Base-by-base conservation (phyloP, 805 yeast species). In the Maudiozyma serrabonitensis region DNA sequence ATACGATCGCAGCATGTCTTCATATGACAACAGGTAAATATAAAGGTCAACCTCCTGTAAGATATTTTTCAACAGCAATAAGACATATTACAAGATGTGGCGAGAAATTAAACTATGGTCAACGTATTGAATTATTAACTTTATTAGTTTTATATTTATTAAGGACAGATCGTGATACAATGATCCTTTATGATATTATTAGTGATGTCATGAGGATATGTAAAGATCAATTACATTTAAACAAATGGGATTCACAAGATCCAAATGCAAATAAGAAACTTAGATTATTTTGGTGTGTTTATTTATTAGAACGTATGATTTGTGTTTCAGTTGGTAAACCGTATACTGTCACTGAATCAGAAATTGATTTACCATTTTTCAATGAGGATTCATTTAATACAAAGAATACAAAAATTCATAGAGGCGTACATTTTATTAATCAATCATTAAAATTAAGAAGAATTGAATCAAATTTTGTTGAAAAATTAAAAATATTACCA, bases 231-330 rank as follows among this genome's bases (percentile, higher is more conserved):
- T 48, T 67, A 41, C 52, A 52, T 23, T 46, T 66, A 39, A 65
- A 66, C 45, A 54, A 51, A 35, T 58, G 64, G 58, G 54, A 60
- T 32, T 51, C 56, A 3, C 49, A 58, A 9, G 63, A 58, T 46
- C 54, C 56, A 7, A 50, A 52, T 47, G 57, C 59, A 4, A 72
- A 74, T 52, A 69, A 70, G 47, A 73, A 71, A 56, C 62, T 79
- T 63, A 70, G 85, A 53, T 64, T 78, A 16, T 81, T 82, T 67
- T 81, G 86, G 86, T 77, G 82, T 59, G 75, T 76, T 7, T 81
- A 80, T 59, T 57, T 79, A n/a, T 58, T 79, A 43, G 87, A 81
- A 57, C 73, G 84, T 58, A 73, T 80, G 66, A 77, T 80, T 45
- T 75, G 81, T 38, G 75, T 80, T 38, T 78, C 84, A 8, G 80